Conservation (phyloP, 1,139 yeast genomes). For the Yamadazyma friedrichii region DNA sequence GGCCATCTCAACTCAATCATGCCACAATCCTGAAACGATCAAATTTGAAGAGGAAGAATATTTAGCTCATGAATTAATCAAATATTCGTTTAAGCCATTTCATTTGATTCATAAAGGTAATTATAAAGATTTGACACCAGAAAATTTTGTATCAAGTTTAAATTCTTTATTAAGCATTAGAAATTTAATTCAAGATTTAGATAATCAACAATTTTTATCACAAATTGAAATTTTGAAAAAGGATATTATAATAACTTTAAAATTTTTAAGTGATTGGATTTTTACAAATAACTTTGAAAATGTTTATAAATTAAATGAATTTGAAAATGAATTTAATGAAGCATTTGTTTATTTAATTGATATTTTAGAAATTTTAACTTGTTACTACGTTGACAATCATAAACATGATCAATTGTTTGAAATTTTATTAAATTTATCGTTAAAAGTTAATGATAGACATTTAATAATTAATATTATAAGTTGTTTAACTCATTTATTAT, state of each 20-base stretch:
- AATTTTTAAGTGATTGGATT: constrained; percentile 46
- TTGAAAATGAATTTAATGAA: constrained; percentile 52
- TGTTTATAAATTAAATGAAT: constrained; percentile 21
- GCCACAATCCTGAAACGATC: constrained; percentile 46
- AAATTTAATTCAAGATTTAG: constrained; percentile 79
- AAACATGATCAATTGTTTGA: constrained; percentile 62
- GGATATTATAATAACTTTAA: constrained; percentile 44
- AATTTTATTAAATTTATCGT: constrained; percentile 46
- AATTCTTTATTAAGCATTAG: constrained; percentile 73
- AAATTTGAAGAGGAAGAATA: constrained; percentile 49
- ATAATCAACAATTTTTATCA: constrained; percentile 78
- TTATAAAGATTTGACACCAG: constrained; percentile 25
- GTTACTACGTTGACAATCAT: constrained; percentile 74
- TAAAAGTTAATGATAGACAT: constrained; percentile 53
- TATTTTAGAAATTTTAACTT: constrained; percentile 78
- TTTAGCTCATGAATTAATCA: constrained; percentile 51
- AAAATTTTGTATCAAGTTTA: constrained; percentile 42
- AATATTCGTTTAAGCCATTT: constrained; percentile 37
- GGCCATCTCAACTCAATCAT: constrained; percentile 57
- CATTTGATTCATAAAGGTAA: constrained; percentile 27
- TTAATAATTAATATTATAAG: constrained; percentile 46
- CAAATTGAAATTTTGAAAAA: constrained; percentile 50
- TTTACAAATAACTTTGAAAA: constrained; percentile 18
- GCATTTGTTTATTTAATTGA: constrained; percentile 71
- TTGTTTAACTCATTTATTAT: constrained; percentile 41